phyloP scores from a whole-genome alignment of 2,329 filamentous ascomycete species.

The Emericellopsis cladophorae region DNA sequence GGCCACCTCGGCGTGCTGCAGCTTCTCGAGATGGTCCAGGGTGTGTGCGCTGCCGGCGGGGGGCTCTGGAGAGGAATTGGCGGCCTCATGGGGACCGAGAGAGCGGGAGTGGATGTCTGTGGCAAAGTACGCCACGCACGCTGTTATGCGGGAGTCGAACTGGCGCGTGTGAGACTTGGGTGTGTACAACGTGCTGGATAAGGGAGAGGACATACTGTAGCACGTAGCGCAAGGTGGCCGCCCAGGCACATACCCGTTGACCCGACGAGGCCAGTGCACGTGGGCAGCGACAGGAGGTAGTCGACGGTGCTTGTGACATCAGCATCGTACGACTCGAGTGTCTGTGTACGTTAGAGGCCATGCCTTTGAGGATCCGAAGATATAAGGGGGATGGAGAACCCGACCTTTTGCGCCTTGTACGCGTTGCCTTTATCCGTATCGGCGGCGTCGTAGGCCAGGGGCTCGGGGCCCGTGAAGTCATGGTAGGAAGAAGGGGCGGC shows the following conservation, averaged over 20 bases:
- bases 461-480: constrained; percentile 77
- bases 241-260: constrained; percentile 87
- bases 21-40: constrained; percentile 43
- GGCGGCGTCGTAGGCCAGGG: constrained; percentile 73
- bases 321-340: constrained; percentile 74
- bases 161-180: constrained; percentile 8
- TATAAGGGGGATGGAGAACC: not conserved
- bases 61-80: constrained; percentile 43
- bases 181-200: not conserved
- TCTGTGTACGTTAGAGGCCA: constrained; percentile 29
- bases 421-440: constrained; percentile 82
- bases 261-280: constrained; percentile 72
- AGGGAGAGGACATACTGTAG: constrained; percentile 27
- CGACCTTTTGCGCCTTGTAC: constrained; percentile 70
- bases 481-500: constrained; percentile 86
- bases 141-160: constrained; percentile 64
- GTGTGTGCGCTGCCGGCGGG: constrained; percentile 37
- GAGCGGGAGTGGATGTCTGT: constrained; percentile 78
- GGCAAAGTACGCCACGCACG: constrained; percentile 79
- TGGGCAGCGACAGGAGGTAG: constrained; percentile 55
- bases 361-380: too few relatives aligned
- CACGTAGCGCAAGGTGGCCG: constrained; percentile 64
- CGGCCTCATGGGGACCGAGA: constrained; percentile 56
- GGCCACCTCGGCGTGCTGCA: constrained; percentile 64
- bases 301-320: constrained; percentile 59